phyloP scores from a whole-genome alignment of 805 yeast genomes.

The Candida manassasensis region DNA sequence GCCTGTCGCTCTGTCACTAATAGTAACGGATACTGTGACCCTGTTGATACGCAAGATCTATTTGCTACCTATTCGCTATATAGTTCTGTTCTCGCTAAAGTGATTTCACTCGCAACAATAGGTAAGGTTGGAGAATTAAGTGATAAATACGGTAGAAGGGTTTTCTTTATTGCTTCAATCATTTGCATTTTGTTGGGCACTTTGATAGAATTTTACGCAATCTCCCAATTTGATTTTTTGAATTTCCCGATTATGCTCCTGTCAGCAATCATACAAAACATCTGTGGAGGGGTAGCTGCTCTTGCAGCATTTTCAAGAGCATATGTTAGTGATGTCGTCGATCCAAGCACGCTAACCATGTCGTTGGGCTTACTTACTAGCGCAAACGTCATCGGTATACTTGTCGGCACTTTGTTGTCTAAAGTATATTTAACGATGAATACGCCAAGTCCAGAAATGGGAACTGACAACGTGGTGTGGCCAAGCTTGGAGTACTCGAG shows the following conservation, averaged over 20 bases:
- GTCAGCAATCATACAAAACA: slow-evolving; percentile 38
- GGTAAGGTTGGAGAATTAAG: slow-evolving; percentile 40
- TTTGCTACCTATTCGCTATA: slow-evolving; percentile 46
- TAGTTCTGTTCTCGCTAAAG: slow-evolving; percentile 34
- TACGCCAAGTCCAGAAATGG: not conserved
- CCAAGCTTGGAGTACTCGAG: not conserved
- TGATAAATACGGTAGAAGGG: slow-evolving; percentile 30
- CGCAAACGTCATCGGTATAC: slow-evolving; percentile 49
- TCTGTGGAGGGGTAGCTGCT: slow-evolving; percentile 56
- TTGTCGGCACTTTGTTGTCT: slow-evolving; percentile 49
- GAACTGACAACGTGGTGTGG: not conserved
- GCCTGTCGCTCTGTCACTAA: slow-evolving; percentile 19
- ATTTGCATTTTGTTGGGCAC: not conserved
- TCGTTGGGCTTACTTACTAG: slow-evolving; percentile 54
- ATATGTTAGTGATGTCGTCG: slow-evolving; percentile 68
- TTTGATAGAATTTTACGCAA: slow-evolving; percentile 8
- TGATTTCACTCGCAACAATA: slow-evolving; percentile 42
- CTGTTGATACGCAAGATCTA: slow-evolving; percentile 25
- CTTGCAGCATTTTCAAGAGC: slow-evolving; percentile 54
- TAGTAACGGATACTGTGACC: slow-evolving; percentile 22
- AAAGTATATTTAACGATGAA: not conserved
- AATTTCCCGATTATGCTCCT: slow-evolving; percentile 29
- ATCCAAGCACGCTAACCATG: slow-evolving; percentile 48
- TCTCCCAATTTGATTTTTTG: slow-evolving; percentile 19
- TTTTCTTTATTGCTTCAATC: slow-evolving; percentile 12